phyloP scores from a whole-genome alignment of 2,329 filamentous ascomycete genomes.

The Blastomyces gilchristii region DNA sequence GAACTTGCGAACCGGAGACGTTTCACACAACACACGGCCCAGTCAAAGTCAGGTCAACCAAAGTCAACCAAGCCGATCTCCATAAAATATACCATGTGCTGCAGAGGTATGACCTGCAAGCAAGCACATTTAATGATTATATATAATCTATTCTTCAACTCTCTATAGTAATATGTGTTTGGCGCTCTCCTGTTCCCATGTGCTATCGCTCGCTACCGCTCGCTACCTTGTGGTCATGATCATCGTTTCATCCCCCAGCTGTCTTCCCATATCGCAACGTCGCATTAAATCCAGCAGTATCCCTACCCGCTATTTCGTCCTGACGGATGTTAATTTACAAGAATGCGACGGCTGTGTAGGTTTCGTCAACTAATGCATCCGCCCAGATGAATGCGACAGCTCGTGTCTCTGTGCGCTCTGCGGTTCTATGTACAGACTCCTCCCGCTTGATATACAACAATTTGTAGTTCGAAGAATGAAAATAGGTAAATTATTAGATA shows the following conservation, averaged over 20 bases:
- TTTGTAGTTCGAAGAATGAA: not conserved
- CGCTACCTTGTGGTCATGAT: no score
- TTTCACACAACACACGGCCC: constrained; percentile 9
- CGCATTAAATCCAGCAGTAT: not conserved
- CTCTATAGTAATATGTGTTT: not conserved
- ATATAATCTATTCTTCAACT: not conserved
- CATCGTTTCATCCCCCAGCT: not conserved
- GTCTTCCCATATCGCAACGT: not conserved
- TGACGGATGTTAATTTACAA: not conserved
- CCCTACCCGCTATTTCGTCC: not conserved
- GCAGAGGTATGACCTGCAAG: not conserved
- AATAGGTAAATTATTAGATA: not conserved
- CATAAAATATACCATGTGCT: not conserved
- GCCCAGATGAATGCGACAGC: not conserved
- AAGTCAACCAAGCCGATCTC: not conserved
- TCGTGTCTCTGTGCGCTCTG: not conserved
- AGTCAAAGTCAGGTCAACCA: not conserved
- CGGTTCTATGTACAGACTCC: not conserved
- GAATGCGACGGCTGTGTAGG: not conserved
- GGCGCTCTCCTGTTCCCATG: not conserved
- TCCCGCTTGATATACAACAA: not conserved
- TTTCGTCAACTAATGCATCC: not conserved
- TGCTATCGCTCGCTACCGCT: no score
- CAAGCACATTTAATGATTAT: not conserved
- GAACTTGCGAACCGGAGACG: constrained; percentile 7